Evolutionary conservation across 371 early-diverging fungal genomes (phyloP).

Genomic region (Globomyces sp.): DNA sequence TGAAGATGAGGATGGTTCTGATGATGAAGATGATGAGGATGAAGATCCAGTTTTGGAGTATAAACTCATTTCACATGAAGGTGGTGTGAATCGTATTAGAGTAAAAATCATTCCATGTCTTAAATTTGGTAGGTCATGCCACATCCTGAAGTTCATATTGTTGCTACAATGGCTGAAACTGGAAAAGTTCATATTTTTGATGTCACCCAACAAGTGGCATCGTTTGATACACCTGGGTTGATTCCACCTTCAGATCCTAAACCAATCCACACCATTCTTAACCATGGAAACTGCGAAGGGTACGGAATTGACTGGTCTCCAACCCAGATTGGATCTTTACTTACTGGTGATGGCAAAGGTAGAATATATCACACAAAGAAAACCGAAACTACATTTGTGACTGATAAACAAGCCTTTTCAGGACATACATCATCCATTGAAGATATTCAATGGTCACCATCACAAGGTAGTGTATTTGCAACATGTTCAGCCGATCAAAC

Average conservation of each 20-base stretch:
- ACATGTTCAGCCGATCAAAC: conserved; percentile 87
- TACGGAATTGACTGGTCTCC: conserved; percentile 94
- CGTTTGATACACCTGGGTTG: conserved; percentile 79
- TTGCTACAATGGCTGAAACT: conserved; percentile 92
- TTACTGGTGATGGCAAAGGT: conserved; percentile 83
- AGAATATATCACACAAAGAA: conserved; percentile 76
- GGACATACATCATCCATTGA: conserved; percentile 89
- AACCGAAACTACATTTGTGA: conserved; percentile 59
- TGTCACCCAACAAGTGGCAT: conserved; percentile 64
- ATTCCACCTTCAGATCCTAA: conserved; percentile 58
- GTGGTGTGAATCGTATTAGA: conserved; percentile 91
- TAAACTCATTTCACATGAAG: conserved; percentile 76
- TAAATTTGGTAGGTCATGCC: conserved; percentile 32
- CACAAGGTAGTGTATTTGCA: conserved; percentile 88
- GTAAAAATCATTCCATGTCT: conserved; percentile 30
- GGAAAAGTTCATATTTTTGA: conserved; percentile 94
- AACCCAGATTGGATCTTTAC: conserved; percentile 43
- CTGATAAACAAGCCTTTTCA: conserved; percentile 72
- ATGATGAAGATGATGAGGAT: conserved; percentile 75
- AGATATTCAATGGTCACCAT: conserved; percentile 96
- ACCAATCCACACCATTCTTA: conserved; percentile 75
- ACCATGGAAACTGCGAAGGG: conserved; percentile 83
- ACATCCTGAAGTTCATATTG: conserved; percentile 57
- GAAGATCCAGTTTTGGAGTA: conserved; percentile 89
- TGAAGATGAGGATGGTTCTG: conserved; percentile 66